Evolutionary conservation across 177 flowering plant genomes (phyloP).

Genomic region (Vitis hybrid): DNA sequence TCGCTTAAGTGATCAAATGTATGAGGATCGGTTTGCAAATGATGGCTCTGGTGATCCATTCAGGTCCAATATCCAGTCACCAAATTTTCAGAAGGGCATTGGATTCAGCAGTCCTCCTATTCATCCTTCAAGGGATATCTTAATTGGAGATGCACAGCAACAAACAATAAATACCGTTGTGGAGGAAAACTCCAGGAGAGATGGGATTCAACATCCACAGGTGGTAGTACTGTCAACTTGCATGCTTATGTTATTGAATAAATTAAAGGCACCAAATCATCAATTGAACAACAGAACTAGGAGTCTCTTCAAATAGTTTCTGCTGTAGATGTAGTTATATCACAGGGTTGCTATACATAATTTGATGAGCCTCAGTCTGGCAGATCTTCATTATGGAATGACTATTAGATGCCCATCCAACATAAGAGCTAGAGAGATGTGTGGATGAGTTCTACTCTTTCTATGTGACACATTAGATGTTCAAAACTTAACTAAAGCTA

Average conservation of each 20-base stretch:
- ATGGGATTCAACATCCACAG: constrained; percentile 39
- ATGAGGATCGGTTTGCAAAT: constrained; percentile 73
- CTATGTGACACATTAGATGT: not conserved
- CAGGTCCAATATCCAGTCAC: constrained; percentile 58
- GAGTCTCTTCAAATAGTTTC: not conserved
- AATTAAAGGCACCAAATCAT: not conserved
- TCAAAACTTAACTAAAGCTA: not conserved
- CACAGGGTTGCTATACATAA: not conserved
- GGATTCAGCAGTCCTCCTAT: constrained; percentile 55
- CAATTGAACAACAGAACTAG: no score
- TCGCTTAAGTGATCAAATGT: constrained; percentile 47
- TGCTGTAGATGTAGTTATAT: not conserved
- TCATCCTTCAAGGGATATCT: constrained; percentile 36
- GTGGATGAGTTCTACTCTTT: not conserved
- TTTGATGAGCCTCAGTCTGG: not conserved
- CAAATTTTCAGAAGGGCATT: constrained; percentile 56
- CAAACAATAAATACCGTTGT: constrained; percentile 21
- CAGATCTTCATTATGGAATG: not conserved
- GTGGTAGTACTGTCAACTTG: constrained; percentile 21
- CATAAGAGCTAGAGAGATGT: not conserved
- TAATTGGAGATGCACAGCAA: constrained; percentile 31
- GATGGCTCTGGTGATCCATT: constrained; percentile 76
- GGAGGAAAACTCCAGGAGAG: constrained; percentile 34
- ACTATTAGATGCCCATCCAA: not conserved
- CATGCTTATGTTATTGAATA: not conserved